Percentiles rank a stretch among this genome's conserved stretches.
phyloP scores from a whole-genome alignment of 805 yeast species.

The Komagataella ulmi region DNA sequence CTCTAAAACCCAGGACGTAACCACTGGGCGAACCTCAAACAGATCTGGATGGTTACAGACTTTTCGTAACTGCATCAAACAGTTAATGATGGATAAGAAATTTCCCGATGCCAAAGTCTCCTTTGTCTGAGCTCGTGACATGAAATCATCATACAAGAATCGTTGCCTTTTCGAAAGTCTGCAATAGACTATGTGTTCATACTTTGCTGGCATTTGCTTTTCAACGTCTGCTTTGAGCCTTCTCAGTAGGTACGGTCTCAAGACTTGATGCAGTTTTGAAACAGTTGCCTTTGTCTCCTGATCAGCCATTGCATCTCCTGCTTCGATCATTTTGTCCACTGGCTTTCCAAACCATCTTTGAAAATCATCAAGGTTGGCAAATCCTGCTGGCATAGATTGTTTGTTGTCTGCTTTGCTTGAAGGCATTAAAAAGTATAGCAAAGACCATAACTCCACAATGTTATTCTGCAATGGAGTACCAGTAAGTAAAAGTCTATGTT shows the following conservation, averaged over 20 bases:
- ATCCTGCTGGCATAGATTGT: conserved; percentile 83
- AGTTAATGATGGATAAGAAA: conserved; percentile 86
- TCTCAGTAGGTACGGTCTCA: conserved; percentile 84
- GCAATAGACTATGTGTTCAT: conserved; percentile 90
- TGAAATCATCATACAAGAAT: conserved; percentile 86
- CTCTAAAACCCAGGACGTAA: conserved; percentile 75
- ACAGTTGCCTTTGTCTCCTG: conserved; percentile 81
- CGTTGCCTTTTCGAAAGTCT: conserved; percentile 87
- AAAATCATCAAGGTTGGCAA: conserved; percentile 90
- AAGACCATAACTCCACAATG: conserved; percentile 91
- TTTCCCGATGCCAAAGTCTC: conserved; percentile 92
- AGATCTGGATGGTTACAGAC: conserved; percentile 95
- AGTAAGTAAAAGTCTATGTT: conserved; percentile 72
- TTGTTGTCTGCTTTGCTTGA: conserved; percentile 42
- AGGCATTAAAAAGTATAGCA: conserved; percentile 92
- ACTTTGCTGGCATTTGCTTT: conserved; percentile 97
- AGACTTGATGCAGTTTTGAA: conserved; percentile 78
- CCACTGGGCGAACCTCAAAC: conserved; percentile 90
- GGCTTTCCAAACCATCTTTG: conserved; percentile 99
- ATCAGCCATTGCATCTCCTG: conserved; percentile 35
- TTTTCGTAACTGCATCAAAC: conserved; percentile 94
- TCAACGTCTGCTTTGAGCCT: conserved; percentile 94
- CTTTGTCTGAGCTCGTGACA: conserved; percentile 91
- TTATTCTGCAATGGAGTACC: conserved; percentile 98
- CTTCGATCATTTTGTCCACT: conserved; percentile 83